phyloP scores from a whole-genome alignment of 2,329 filamentous ascomycete genomes.

The Dothidotthia symphoricarpi region DNA sequence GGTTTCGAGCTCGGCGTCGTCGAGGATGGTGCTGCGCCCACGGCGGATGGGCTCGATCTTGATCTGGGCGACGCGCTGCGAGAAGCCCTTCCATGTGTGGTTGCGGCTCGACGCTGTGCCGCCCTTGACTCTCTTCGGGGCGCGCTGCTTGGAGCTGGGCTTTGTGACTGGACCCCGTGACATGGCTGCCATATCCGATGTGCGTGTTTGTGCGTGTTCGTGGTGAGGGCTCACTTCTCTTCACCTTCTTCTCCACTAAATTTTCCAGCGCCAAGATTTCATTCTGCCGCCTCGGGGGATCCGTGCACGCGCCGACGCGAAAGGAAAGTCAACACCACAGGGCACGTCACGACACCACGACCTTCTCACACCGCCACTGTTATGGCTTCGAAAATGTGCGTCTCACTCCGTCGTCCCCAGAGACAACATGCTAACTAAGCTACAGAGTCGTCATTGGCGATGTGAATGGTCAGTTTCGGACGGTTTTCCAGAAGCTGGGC shows the following conservation, averaged over 20 bases:
- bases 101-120: constrained; percentile 74
- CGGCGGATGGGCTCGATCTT: constrained; percentile 91
- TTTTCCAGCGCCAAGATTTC: constrained; percentile 23
- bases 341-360: background rate
- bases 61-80: constrained; percentile 82
- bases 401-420: background rate
- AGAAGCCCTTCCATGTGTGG: constrained; percentile 90
- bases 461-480: constrained; percentile 73
- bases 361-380: background rate
- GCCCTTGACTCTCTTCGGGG: constrained; percentile 64
- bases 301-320: constrained; percentile 5
- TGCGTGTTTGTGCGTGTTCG: constrained; percentile 6
- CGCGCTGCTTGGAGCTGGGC: constrained; percentile 38
- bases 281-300: too few species aligned
- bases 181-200: constrained; percentile 44
- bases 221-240: constrained; percentile 2
- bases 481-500: constrained; percentile 76
- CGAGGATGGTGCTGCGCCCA: constrained; percentile 80
- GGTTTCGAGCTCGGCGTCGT: constrained; percentile 71
- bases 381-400: constrained; percentile 60
- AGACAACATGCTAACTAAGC: constrained; percentile 8
- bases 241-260: too few species aligned
- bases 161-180: constrained; percentile 36
- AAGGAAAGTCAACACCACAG: constrained; percentile 14
- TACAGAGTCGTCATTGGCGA: constrained; percentile 78